A percentile compares a stretch with the other conserved stretches of the same genome.
These are phyloP conservation scores for Ceriops tagal DNA, from an alignment of 345 rosid species.

Conservation along the genomic window DNA sequence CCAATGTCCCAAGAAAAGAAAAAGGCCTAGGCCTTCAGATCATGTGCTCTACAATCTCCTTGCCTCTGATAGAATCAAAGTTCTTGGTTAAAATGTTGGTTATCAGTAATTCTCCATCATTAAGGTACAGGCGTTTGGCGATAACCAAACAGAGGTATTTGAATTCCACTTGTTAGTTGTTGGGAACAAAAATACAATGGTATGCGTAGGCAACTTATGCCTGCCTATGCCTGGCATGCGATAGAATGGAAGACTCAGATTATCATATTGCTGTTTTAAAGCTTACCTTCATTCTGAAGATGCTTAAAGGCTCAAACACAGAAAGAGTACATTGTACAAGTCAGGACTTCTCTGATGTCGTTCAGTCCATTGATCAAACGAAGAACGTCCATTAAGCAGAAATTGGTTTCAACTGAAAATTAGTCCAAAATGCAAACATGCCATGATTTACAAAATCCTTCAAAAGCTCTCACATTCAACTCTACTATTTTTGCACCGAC, in stretches of 20 bases:
- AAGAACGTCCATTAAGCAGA: not conserved
- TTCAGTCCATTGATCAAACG: not conserved
- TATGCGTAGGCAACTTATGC: not conserved
- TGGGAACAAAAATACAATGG: not conserved
- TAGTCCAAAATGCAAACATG: conserved; percentile 3
- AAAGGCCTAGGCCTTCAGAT: no score
- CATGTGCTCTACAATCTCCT: not conserved
- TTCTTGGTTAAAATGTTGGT: not conserved
- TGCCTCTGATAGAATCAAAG: not conserved
- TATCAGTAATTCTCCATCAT: no score
- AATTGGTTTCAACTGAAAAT: conserved; percentile 1
- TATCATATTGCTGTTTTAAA: no score
- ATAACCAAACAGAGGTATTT: conserved; percentile 4
- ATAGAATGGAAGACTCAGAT: not conserved
- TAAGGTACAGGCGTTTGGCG: not conserved
- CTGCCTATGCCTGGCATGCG: not conserved
- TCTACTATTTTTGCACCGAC: not conserved
- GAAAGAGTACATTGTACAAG: not conserved
- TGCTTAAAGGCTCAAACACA: not conserved
- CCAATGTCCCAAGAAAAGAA: no score
- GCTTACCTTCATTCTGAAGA: not conserved
- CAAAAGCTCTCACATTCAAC: conserved; percentile 1
- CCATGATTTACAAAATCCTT: conserved; percentile 7
- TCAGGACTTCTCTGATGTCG: not conserved
- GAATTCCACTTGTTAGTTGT: not conserved